Base-by-base conservation (phyloP, 2,329 filamentous ascomycete genomes). In the Rhinocladiella mackenziei region DNA sequence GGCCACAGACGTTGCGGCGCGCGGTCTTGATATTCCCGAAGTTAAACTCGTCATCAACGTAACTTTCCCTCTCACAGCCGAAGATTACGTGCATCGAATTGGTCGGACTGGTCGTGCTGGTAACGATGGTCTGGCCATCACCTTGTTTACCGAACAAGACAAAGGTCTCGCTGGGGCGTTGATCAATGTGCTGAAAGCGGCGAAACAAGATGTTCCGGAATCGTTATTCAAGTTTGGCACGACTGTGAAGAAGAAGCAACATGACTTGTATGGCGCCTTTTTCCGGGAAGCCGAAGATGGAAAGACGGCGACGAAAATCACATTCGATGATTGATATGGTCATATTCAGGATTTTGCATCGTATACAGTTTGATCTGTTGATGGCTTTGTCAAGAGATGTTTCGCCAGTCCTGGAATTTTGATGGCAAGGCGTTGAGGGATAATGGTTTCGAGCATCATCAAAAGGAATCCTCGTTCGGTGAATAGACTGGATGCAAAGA, bases 161-260 rank as follows among this genome's bases (percentile, higher is more conserved):
- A 98, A 98, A 72, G 77, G 79, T 17, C 84, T 92, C 57, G 92
- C 89, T 56, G 89, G 89, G 68, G 84, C 83, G 80, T 57, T 98
- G 58, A 85, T 97, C 71, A 97, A 97, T 64, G 89, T 98, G 43
- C 78, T 98, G 51, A 94, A 86, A 68, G 86, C 82, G n/a, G 89
- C 92, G 17, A 87, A 88, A 55, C 92, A 98, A 67, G 76, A 81
- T 9, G 87, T 98, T 1, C 92, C 92, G 2, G 88, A 95, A 31
- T 85, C 87, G 18, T 72, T 98, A 26, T 74, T 97, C 65, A 96
- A 94, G 70, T 98, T 96, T 58, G 92, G 92, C 59, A 94, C 89
- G 15, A 97, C 91, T 1, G 92, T 98, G 39, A 98, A 97, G 80
- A 96, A 94, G 80, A 97, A 97, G 88, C 79, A 82, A 36, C 92